Percentiles rank a stretch among this genome's conserved stretches.
phyloP scores from a whole-genome alignment of 2,329 filamentous ascomycete genomes.

The Cladophialophora chaetospira region DNA sequence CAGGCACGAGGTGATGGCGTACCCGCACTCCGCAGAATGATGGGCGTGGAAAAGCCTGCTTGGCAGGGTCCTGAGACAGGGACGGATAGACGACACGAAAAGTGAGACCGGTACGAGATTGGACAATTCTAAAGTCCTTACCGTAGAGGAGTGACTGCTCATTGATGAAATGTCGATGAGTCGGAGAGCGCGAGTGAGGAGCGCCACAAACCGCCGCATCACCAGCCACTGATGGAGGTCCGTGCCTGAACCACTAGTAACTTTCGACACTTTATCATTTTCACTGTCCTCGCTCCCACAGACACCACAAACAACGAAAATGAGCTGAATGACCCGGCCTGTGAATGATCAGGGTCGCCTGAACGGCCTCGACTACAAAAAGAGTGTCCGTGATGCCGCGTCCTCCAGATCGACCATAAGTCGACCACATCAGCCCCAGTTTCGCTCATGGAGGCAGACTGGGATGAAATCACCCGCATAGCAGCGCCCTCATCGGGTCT shows the following conservation, averaged over 20 bases:
- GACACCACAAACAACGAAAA: background rate
- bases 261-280: too few relatives aligned
- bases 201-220: background rate
- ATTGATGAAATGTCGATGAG: too few relatives aligned
- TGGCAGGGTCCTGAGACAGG: background rate
- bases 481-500: slow-evolving; percentile 75
- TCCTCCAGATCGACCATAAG: slow-evolving; percentile 18
- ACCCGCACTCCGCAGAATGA: slow-evolving; percentile 6
- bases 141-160: too few relatives aligned
- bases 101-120: too few relatives aligned
- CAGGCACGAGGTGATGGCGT: slow-evolving; percentile 30
- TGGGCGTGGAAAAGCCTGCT: too few relatives aligned
- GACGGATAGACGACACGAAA: too few relatives aligned
- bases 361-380: background rate
- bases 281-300: background rate
- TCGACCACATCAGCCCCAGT: background rate
- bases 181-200: background rate
- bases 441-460: slow-evolving; percentile 49
- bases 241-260: background rate
- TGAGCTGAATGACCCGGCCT: background rate
- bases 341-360: background rate
- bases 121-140: background rate
- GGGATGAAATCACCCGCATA: slow-evolving; percentile 74
- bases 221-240: background rate
- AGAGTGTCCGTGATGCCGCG: slow-evolving; percentile 16